Conservation (phyloP, 768 basidiomycete genomes). For the Tubosaeta sp. region DNA sequence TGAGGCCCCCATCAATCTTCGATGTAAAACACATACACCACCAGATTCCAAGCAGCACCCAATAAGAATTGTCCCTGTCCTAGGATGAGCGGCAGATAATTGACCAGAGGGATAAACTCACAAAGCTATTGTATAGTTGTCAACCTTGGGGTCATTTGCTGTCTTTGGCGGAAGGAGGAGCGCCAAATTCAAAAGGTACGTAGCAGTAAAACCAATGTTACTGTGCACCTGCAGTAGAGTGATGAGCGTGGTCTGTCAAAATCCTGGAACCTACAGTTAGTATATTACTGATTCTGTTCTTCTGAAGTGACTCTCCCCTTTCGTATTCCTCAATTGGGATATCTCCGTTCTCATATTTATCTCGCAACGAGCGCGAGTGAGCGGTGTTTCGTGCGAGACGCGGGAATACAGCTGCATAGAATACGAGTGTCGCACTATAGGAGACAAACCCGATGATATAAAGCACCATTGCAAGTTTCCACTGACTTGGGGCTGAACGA, state of each 20-base stretch:
- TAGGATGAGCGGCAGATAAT: not conserved
- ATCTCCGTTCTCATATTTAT: constrained; percentile 56
- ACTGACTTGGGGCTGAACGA: constrained; percentile 56
- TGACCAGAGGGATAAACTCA: constrained; percentile 31
- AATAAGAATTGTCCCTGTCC: constrained; percentile 62
- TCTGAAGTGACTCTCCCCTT: constrained; percentile 71
- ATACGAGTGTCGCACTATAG: constrained; percentile 78
- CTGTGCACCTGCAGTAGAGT: constrained; percentile 53
- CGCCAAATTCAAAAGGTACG: constrained; percentile 62
- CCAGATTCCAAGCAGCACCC: constrained; percentile 80
- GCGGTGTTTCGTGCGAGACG: constrained; percentile 75
- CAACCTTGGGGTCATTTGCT: constrained; percentile 51
- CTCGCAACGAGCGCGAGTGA: constrained; percentile 51
- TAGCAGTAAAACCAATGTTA: constrained; percentile 70
- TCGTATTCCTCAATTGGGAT: constrained; percentile 63
- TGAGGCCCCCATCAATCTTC: not conserved
- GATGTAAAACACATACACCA: constrained; percentile 59
- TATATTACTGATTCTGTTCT: constrained; percentile 82
- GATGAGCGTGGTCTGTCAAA: not conserved
- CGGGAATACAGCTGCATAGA: constrained; percentile 76
- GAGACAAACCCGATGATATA: constrained; percentile 78
- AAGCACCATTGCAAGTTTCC: constrained; percentile 70
- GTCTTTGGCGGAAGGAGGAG: constrained; percentile 53
- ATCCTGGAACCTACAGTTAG: constrained; percentile 51
- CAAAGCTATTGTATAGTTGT: constrained; percentile 74